Evolutionary conservation across 176 grass and related monocot genomes (phyloP).

Genomic region (Raddia distichophylla): DNA sequence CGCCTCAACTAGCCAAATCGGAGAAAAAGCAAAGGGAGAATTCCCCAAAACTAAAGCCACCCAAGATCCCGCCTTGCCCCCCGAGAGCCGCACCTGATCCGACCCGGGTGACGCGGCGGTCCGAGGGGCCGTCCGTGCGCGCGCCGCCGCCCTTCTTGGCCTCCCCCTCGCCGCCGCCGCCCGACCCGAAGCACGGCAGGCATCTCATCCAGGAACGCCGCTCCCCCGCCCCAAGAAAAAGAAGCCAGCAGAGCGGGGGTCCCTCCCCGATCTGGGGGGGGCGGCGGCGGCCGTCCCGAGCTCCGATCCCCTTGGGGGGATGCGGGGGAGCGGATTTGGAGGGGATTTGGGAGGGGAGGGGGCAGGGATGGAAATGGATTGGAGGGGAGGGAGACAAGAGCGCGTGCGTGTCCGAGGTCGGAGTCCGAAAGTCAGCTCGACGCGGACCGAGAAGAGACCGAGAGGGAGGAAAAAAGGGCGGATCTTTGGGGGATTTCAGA

Average conservation of each 20-base stretch:
- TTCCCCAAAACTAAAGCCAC: constrained; percentile 33
- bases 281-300: constrained; percentile 41
- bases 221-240: not conserved
- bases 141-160: constrained; percentile 42
- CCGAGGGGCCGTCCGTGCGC: constrained; percentile 54
- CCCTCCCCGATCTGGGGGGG: constrained; percentile 54
- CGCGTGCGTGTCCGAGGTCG: constrained; percentile 6
- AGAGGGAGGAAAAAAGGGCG: not conserved
- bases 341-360: constrained; percentile 49
- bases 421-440: constrained; percentile 67
- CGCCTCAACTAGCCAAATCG: not conserved
- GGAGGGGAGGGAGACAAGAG: constrained; percentile 17
- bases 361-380: constrained; percentile 35
- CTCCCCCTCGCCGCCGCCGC: constrained; percentile 49
- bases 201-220: constrained; percentile 72
- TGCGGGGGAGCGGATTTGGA: constrained; percentile 34
- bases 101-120: constrained; percentile 39
- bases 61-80: constrained; percentile 47
- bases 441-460: not conserved
- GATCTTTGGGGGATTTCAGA: not conserved
- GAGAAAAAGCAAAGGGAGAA: not conserved
- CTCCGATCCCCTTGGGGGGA: constrained; percentile 26
- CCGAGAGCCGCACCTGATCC: constrained; percentile 65
- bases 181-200: constrained; percentile 79
- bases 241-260: constrained; percentile 46